Conservation (phyloP, 805 yeast genomes). For the Candida ponderosae region DNA sequence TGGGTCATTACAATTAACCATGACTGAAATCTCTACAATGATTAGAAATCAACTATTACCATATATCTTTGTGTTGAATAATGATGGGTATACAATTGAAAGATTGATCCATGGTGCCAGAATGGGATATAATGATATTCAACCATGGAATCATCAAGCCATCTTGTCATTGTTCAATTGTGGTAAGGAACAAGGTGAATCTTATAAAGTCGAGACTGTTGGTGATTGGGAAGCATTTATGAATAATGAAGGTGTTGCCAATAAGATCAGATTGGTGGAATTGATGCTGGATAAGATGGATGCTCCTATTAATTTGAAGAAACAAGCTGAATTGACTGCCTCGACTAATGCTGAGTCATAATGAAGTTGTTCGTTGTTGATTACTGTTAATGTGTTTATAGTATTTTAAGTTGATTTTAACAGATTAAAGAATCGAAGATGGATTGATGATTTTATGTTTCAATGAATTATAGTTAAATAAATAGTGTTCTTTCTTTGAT, state of each 20-base stretch:
- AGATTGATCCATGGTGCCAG: slow-evolving; percentile 63
- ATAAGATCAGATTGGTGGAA: slow-evolving; percentile 59
- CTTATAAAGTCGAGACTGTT: slow-evolving; percentile 42
- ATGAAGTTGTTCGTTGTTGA: too few species aligned
- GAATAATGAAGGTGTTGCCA: slow-evolving; percentile 38
- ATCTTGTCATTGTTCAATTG: not conserved
- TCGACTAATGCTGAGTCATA: slow-evolving; percentile 27
- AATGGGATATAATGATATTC: slow-evolving; percentile 60
- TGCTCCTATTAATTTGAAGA: slow-evolving; percentile 58
- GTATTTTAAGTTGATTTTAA: too few species aligned
- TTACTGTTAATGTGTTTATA: too few species aligned
- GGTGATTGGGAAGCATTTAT: slow-evolving; percentile 53
- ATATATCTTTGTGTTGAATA: slow-evolving; percentile 61
- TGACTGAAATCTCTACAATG: slow-evolving; percentile 66
- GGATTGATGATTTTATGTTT: too few species aligned
- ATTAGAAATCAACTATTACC: slow-evolving; percentile 61
- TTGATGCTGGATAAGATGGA: slow-evolving; percentile 63
- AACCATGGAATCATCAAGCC: slow-evolving; percentile 58
- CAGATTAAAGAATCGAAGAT: too few species aligned
- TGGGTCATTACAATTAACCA: slow-evolving; percentile 70
- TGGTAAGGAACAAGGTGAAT: slow-evolving; percentile 25
- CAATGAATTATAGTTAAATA: too few species aligned
- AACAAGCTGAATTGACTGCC: slow-evolving; percentile 60
- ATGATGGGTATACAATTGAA: slow-evolving; percentile 71
- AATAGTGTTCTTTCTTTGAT: too few species aligned